Percentiles rank a stretch among this genome's conserved stretches.
Conservation (phyloP, 306 rosid genomes). For the Biancaea sappan region DNA sequence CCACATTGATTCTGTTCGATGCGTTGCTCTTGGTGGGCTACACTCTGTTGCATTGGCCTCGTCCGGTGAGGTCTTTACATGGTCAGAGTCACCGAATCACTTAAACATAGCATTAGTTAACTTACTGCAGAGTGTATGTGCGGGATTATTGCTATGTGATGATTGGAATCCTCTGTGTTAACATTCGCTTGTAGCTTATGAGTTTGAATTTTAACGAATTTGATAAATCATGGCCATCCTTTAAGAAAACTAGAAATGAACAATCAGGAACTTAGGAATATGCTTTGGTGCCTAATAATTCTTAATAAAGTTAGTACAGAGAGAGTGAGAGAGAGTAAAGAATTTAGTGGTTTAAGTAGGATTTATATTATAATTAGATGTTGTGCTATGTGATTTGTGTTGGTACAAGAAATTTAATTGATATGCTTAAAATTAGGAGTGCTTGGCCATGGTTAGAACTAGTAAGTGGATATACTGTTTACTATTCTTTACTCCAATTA, state of each 20-base stretch:
- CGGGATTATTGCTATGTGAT: not conserved
- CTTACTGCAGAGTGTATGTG: not conserved
- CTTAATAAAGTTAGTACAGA: not conserved
- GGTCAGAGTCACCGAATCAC: constrained; percentile 61
- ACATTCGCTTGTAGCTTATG: not conserved
- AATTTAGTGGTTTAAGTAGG: not conserved
- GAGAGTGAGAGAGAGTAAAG: not conserved
- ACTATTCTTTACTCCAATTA: not conserved
- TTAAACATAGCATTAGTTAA: constrained; percentile 2
- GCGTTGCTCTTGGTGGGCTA: constrained; percentile 75
- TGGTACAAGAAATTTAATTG: not conserved
- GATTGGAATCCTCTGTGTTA: not conserved
- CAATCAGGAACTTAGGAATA: not conserved
- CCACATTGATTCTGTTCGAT: constrained; percentile 54
- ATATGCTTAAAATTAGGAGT: not conserved
- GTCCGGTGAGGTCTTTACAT: constrained; percentile 70
- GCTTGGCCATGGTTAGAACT: not conserved
- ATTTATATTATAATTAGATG: not conserved
- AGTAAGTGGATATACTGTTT: not conserved
- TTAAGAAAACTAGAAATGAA: not conserved
- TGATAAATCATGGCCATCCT: not conserved
- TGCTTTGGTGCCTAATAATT: not conserved
- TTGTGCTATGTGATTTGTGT: not conserved
- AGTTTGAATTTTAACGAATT: not conserved
- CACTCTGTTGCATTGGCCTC: constrained; percentile 76